A percentile compares a stretch with the other conserved stretches of the same genome.
phyloP scores from a whole-genome alignment of 2,329 filamentous ascomycete genomes.

The Diaporthe nobilis region DNA sequence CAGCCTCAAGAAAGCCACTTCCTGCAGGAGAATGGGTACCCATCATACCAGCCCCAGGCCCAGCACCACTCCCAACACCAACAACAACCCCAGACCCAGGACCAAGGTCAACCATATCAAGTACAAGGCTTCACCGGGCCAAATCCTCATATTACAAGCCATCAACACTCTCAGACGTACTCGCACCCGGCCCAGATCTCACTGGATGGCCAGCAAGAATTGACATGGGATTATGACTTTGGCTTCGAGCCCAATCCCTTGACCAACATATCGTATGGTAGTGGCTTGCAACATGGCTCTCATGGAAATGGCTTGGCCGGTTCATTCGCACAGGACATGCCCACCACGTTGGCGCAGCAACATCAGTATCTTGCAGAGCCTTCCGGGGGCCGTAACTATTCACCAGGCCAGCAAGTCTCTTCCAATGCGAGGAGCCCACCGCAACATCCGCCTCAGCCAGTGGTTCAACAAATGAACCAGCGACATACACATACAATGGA shows the following conservation, averaged over 20 bases:
- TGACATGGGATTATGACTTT: conserved; percentile 41
- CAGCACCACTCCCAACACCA: conserved; percentile 1
- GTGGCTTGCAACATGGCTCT: conserved; percentile 33
- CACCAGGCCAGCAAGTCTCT: conserved; percentile 15
- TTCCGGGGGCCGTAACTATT: conserved; percentile 12
- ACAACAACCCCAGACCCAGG: conserved; percentile 1
- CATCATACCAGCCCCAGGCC: conserved; percentile 31
- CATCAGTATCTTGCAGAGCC: conserved; percentile 35
- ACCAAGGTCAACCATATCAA: conserved; percentile 34
- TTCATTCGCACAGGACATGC: conserved; percentile 34
- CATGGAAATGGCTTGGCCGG: conserved; percentile 27
- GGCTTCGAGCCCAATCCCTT: conserved; percentile 33
- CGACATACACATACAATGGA: conserved; percentile 38
- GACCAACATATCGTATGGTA: conserved; percentile 22
- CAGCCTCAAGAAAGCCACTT: conserved; percentile 38
- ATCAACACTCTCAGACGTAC: conserved; percentile 40
- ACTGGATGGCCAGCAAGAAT: conserved; percentile 32
- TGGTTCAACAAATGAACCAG: conserved; percentile 38
- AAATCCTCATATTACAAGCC: conserved; percentile 32
- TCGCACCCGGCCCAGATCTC: conserved; percentile 25
- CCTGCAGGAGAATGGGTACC: conserved; percentile 24
- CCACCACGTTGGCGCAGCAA: conserved; percentile 32
- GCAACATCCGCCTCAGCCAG: conserved; percentile 38
- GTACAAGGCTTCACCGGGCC: conserved; percentile 34
- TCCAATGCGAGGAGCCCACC: conserved; percentile 36